These are phyloP conservation scores for Aschersonia sp. DNA, from an alignment of 2,329 filamentous ascomycete species.

Conservation along the genomic window DNA sequence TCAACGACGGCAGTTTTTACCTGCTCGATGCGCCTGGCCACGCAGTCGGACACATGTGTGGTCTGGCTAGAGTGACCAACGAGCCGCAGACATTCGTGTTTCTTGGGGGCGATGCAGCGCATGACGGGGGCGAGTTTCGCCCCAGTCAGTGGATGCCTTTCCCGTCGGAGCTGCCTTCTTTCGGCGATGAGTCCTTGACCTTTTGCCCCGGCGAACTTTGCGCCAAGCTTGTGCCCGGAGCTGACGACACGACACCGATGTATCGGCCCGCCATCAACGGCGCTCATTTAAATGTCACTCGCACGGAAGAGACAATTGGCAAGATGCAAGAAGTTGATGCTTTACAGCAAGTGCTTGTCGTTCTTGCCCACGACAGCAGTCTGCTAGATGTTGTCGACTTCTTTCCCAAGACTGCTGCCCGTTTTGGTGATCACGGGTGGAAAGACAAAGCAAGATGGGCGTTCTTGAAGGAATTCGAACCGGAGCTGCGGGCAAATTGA, in stretches of 20 bases:
- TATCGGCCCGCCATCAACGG: neutral
- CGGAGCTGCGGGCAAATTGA: neutral
- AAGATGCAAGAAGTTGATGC: constrained; percentile 1
- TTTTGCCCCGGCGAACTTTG: neutral
- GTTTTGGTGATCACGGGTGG: neutral
- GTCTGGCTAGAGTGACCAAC: constrained; percentile 6
- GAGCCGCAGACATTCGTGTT: constrained; percentile 8
- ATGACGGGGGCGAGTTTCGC: constrained; percentile 6
- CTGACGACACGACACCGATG: neutral
- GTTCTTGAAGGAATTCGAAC: constrained; percentile 1
- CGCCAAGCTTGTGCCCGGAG: neutral
- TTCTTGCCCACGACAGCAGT: neutral
- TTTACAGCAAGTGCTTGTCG: neutral
- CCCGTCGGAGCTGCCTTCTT: neutral
- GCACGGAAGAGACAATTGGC: neutral
- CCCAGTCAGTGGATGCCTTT: neutral
- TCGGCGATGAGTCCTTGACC: no score
- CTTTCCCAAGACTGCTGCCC: neutral
- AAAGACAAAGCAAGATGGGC: neutral
- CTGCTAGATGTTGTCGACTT: neutral
- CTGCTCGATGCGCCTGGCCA: constrained; percentile 18
- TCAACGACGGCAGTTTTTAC: constrained; percentile 25
- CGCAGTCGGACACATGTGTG: constrained; percentile 9
- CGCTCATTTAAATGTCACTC: neutral
- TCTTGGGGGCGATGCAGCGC: constrained; percentile 9